A percentile compares a stretch with the other conserved stretches of the same genome.
phyloP scores from a whole-genome alignment of 768 basidiomycete genomes.

The Amanita molliuscula region DNA sequence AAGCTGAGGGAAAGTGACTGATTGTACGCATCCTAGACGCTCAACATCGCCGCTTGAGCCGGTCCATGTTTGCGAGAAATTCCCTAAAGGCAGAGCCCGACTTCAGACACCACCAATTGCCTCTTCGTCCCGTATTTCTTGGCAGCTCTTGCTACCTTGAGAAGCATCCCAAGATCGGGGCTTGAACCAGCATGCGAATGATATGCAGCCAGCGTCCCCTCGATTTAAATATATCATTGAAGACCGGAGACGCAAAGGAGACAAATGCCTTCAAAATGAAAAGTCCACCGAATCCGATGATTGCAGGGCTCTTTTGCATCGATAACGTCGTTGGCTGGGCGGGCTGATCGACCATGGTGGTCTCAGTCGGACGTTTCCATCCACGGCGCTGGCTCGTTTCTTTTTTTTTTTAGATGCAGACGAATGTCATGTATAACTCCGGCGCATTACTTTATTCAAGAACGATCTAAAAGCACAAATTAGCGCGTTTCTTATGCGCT shows the following conservation, averaged over 20 bases:
- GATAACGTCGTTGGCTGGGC: no score
- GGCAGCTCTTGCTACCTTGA: neutral
- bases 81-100: no score
- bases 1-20: neutral
- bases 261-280: constrained; percentile 17
- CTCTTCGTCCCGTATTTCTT: constrained; percentile 1
- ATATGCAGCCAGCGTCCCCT: neutral
- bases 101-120: neutral
- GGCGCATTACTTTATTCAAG: no score
- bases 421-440: neutral
- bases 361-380: no score
- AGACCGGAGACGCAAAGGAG: constrained; percentile 19
- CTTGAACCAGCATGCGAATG: neutral
- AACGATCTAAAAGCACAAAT: no score
- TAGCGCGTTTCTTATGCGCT: no score
- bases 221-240: constrained; percentile 19
- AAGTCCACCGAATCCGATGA: constrained; percentile 21
- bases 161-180: neutral
- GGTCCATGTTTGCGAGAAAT: no score
- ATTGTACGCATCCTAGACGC: neutral
- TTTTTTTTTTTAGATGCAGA: neutral
- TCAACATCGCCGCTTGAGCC: neutral
- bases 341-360: no score
- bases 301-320: constrained; percentile 5
- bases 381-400: no score